Conservation (phyloP, 1,284 basidiomycete species). For the Ceratobasidium sp. region DNA sequence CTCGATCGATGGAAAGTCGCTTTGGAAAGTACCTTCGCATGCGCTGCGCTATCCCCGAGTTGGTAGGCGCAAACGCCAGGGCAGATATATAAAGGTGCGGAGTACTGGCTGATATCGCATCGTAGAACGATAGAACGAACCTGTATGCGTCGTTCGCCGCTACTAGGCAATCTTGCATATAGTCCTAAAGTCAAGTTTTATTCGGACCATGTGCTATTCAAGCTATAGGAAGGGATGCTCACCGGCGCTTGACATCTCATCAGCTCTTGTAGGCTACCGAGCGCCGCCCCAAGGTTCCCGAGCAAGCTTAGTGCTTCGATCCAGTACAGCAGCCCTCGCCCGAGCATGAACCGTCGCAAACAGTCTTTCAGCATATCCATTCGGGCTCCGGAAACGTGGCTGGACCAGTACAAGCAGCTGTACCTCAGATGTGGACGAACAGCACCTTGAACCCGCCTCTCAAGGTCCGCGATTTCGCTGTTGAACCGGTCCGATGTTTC, state of each 20-base stretch:
- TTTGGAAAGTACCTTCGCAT: background rate
- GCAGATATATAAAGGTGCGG: slow-evolving; percentile 25
- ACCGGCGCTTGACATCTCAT: background rate
- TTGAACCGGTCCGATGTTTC: slow-evolving; percentile 4
- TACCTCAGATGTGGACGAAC: slow-evolving; percentile 4
- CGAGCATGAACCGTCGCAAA: background rate
- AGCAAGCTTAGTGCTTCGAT: slow-evolving; percentile 29
- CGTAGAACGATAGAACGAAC: slow-evolving; percentile 15
- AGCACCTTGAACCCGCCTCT: background rate
- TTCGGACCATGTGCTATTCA: background rate
- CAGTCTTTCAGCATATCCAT: background rate
- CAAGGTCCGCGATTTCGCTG: slow-evolving; percentile 5
- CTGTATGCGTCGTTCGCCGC: background rate
- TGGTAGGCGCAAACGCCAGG: slow-evolving; percentile 7
- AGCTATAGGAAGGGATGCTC: background rate
- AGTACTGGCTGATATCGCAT: slow-evolving; percentile 7
- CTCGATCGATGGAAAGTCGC: background rate
- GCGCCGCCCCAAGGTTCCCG: background rate
- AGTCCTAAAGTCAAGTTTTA: background rate
- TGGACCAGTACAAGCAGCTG: slow-evolving; percentile 22
- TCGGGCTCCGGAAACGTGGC: background rate
- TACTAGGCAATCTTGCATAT: background rate
- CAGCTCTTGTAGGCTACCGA: background rate
- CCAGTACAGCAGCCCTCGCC: slow-evolving; percentile 28
- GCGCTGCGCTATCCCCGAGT: background rate